A percentile compares a stretch with the other conserved stretches of the same genome.
These are phyloP conservation scores for Pyrus hybrid DNA, from an alignment of 331 rosid species.

Conservation along the genomic window DNA sequence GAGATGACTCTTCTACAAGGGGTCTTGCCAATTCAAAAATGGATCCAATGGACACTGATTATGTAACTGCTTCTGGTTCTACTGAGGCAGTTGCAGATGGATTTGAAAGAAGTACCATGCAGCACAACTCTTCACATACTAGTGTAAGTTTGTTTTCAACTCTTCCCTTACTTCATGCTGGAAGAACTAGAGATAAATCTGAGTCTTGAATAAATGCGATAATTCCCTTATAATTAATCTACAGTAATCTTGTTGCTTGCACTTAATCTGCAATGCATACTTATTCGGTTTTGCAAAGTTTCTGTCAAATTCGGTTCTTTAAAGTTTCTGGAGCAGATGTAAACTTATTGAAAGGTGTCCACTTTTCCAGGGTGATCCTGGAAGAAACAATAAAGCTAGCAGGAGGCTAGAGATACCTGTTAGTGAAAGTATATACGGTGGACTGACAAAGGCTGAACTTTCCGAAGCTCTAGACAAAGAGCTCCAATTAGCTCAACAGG, in stretches of 20 bases:
- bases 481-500: constrained; percentile 63
- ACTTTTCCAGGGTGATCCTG: constrained; percentile 50
- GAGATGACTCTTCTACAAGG: constrained; percentile 29
- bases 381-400: constrained; percentile 41
- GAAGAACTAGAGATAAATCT: neutral
- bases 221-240: neutral
- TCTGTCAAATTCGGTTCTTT: neutral
- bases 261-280: neutral
- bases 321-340: neutral
- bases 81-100: constrained; percentile 50
- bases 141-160: constrained; percentile 35
- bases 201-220: neutral
- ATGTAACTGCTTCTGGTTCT: constrained; percentile 22
- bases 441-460: constrained; percentile 70
- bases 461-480: constrained; percentile 65
- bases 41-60: constrained; percentile 54
- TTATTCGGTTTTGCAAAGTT: constrained; percentile 8
- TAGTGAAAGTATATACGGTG: constrained; percentile 60
- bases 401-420: too few species aligned
- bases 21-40: constrained; percentile 22
- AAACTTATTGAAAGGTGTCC: neutral
- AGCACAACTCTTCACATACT: constrained; percentile 36
- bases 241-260: neutral
- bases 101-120: constrained; percentile 25
- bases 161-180: neutral